These are phyloP conservation scores for Aureobasidium zeae DNA, from an alignment of 2,329 filamentous ascomycete species.

Conservation along the genomic window DNA sequence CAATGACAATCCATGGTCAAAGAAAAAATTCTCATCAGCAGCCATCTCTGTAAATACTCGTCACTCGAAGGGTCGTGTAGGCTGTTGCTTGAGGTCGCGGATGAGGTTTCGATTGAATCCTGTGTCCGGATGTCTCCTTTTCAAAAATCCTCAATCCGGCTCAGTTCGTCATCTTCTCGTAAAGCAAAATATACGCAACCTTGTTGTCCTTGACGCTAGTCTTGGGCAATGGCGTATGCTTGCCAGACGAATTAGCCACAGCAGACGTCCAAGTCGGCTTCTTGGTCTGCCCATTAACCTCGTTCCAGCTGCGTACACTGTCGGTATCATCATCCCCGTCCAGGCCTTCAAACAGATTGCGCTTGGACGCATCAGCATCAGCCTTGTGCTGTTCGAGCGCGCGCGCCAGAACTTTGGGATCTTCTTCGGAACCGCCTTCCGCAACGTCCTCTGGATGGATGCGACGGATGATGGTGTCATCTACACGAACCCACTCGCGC, in stretches of 20 bases:
- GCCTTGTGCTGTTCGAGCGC: slow-evolving; percentile 60
- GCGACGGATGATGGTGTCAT: slow-evolving; percentile 82
- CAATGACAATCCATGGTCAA: too few species aligned
- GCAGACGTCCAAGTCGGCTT: slow-evolving; percentile 47
- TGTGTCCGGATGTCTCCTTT: too few species aligned
- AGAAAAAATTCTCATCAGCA: too few species aligned
- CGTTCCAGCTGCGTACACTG: slow-evolving; percentile 57
- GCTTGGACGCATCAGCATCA: slow-evolving; percentile 34
- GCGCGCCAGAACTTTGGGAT: slow-evolving; percentile 57
- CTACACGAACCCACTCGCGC: slow-evolving; percentile 90
- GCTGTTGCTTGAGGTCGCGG: too few species aligned
- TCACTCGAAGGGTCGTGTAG: too few species aligned
- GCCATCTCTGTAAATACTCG: too few species aligned
- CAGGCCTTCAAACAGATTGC: slow-evolving; percentile 65
- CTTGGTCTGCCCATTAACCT: slow-evolving; percentile 58
- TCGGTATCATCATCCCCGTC: slow-evolving; percentile 57
- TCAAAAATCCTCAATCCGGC: too few species aligned
- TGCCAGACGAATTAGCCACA: slow-evolving; percentile 37
- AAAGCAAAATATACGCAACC: slow-evolving; percentile 94
- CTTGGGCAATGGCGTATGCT: slow-evolving; percentile 45
- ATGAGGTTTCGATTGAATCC: too few species aligned
- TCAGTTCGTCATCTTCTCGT: slow-evolving; percentile 56
- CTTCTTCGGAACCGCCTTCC: slow-evolving; percentile 73
- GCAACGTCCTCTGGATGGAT: slow-evolving; percentile 83
- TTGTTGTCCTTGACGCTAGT: slow-evolving; percentile 71